phyloP scores from a whole-genome alignment of 75 land plant species.

The Pinus tabuliformis region DNA sequence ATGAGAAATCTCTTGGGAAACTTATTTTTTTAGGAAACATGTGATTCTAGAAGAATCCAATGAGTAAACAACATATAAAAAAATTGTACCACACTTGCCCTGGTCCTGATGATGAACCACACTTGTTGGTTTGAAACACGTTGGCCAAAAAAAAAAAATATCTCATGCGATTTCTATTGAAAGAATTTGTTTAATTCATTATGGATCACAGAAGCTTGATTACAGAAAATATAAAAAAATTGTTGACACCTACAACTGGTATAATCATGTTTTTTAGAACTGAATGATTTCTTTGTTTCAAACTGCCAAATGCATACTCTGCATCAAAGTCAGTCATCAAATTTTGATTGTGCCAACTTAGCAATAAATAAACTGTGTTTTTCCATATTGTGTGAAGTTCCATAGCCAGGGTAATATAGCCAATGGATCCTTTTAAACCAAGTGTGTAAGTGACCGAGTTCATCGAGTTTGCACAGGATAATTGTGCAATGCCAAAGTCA shows the following conservation, averaged over 20 bases:
- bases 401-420: slow-evolving; percentile 14
- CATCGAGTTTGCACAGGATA: background rate
- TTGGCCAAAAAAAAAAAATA: too few relatives aligned
- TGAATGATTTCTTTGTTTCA: background rate
- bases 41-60: background rate
- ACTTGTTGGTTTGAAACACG: too few relatives aligned
- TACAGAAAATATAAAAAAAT: background rate
- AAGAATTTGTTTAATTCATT: too few relatives aligned
- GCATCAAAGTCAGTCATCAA: background rate
- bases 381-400: background rate
- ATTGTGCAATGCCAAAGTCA: slow-evolving; percentile 20
- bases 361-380: too few relatives aligned
- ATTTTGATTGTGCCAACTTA: background rate
- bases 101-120: too few relatives aligned
- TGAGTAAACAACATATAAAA: background rate
- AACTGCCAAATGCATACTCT: slow-evolving; percentile 8
- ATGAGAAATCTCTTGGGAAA: background rate
- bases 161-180: too few relatives aligned
- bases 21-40: background rate
- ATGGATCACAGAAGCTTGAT: background rate
- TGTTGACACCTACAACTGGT: background rate
- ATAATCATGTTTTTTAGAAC: background rate
- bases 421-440: slow-evolving; percentile 7
- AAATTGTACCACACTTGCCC: background rate
- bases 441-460: background rate